phyloP scores from a whole-genome alignment of 2,329 filamentous ascomycete species.

The Davidsoniella eucalypti region DNA sequence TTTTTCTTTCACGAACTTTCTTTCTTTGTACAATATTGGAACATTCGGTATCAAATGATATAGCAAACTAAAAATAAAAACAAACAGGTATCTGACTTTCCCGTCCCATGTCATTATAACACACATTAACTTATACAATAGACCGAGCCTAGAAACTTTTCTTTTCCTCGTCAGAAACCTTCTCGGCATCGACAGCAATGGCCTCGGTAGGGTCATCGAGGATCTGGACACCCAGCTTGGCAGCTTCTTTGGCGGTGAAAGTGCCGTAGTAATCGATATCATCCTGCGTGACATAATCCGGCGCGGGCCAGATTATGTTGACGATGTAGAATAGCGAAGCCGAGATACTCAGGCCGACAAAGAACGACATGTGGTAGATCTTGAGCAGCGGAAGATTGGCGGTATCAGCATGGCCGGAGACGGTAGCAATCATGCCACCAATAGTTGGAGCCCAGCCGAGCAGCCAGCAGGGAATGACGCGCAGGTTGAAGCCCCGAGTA shows the following conservation, averaged over 20 bases:
- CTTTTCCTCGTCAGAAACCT: slow-evolving; percentile 3
- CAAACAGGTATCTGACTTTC: no score
- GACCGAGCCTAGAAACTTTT: background rate
- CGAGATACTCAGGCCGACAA: slow-evolving; percentile 14
- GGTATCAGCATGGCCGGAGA: slow-evolving; percentile 11
- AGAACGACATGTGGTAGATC: slow-evolving; percentile 12
- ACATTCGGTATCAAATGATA: no score
- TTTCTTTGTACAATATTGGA: background rate
- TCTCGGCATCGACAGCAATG: background rate
- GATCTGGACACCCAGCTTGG: slow-evolving; percentile 22
- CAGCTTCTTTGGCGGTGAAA: slow-evolving; percentile 27
- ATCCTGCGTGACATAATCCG: slow-evolving; percentile 26
- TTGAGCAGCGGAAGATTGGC: slow-evolving; percentile 12
- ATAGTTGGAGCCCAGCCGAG: slow-evolving; percentile 19
- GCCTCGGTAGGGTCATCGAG: slow-evolving; percentile 5
- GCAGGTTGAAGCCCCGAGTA: slow-evolving; percentile 21
- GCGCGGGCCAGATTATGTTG: slow-evolving; percentile 25
- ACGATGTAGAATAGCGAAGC: slow-evolving; percentile 12
- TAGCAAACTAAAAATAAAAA: no score
- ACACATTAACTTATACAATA: background rate
- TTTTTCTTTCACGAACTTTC: background rate
- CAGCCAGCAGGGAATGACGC: slow-evolving; percentile 20
- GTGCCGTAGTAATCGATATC: slow-evolving; percentile 28
- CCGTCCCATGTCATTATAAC: background rate
- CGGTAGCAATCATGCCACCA: slow-evolving; percentile 16